Base-by-base conservation (phyloP, 371 early-diverging fungal genomes). In the Mucor circinelloides region DNA sequence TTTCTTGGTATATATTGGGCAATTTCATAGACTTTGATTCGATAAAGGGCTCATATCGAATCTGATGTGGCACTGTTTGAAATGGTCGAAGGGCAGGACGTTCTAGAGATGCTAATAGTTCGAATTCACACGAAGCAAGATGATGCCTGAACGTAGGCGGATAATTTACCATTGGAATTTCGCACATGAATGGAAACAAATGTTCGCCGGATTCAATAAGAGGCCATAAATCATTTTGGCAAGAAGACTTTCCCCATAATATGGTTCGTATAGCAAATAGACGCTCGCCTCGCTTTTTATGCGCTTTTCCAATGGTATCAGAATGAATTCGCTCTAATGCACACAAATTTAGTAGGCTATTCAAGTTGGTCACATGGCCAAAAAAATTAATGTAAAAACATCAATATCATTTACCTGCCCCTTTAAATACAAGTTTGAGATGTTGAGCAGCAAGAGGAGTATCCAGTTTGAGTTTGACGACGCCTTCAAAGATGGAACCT, bases 131-230 rank as follows among this genome's bases (percentile, higher is more conserved):
- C 8, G 72, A 60, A 0, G 70, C 72, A 3, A 81, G 44, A n/a
- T 67, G 57, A 31, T 76, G 69, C 31, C 69, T 50, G 25, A 76
- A 71, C 2, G 71, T 62, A 3, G 82, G 74, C 1, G 75, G 73
- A 55, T 81, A 81, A 36, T 81, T 81, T 36, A 81, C 71, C 42
- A 77, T 54, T 10, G 82, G 82, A 15, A 81, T 69, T 56, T 79
- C 74, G 38, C 71, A 72, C 40, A 73, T 64, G 32, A 81, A 81
- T 13, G 74, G 79, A 58, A 81, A 81, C 8, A 52, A 31, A 46
- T 79, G 74, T 5, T 68, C 52, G 0, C 82, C 82, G 2, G 77
- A 55, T 38, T 78, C 78, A 15, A 81, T 48, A 5, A 74, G 21
- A 10, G 69, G 80, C 78, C 81, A 78, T 6, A 30, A 27, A 3